Percentiles rank a stretch among this genome's conserved stretches.
Evolutionary conservation across 768 basidiomycete species (phyloP).

Genomic region (Hypholoma fasciculare): DNA sequence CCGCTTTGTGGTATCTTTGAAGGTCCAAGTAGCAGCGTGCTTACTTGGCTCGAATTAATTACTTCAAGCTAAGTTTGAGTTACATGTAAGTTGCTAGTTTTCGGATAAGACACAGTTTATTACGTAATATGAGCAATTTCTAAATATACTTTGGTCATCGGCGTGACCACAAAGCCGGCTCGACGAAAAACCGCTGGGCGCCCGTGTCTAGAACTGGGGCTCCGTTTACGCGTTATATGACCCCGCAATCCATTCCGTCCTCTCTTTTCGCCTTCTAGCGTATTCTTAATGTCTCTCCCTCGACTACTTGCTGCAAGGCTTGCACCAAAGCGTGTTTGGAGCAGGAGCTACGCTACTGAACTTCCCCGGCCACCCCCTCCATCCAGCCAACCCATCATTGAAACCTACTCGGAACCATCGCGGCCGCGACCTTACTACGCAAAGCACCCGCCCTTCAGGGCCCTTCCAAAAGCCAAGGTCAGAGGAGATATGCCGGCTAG

Average conservation of each 20-base stretch:
- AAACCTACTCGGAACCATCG: constrained; percentile 30
- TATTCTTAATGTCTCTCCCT: constrained; percentile 2
- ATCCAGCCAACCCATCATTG: constrained; percentile 17
- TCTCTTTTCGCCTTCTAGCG: not conserved
- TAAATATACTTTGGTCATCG: too few species aligned
- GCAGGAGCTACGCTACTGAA: constrained; percentile 20
- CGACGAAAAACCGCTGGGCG: not conserved
- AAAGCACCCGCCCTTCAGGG: constrained; percentile 32
- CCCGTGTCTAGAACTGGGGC: not conserved
- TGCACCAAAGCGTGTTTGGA: not conserved
- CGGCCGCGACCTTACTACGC: constrained; percentile 38
- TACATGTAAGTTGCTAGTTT: too few species aligned
- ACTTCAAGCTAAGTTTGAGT: too few species aligned
- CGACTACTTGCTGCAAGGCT: not conserved
- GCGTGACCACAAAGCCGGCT: not conserved
- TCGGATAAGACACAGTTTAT: not conserved
- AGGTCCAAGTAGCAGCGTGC: not conserved
- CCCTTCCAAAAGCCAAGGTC: constrained; percentile 38
- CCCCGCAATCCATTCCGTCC: not conserved
- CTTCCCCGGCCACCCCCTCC: constrained; percentile 24
- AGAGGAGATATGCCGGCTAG: not conserved
- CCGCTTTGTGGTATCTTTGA: not conserved
- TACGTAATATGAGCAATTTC: not conserved
- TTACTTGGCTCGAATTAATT: too few species aligned
- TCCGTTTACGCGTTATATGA: not conserved